These are phyloP conservation scores for Setaria italica DNA, from an alignment of 202 grass and related monocot species.

Conservation along the genomic window DNA sequence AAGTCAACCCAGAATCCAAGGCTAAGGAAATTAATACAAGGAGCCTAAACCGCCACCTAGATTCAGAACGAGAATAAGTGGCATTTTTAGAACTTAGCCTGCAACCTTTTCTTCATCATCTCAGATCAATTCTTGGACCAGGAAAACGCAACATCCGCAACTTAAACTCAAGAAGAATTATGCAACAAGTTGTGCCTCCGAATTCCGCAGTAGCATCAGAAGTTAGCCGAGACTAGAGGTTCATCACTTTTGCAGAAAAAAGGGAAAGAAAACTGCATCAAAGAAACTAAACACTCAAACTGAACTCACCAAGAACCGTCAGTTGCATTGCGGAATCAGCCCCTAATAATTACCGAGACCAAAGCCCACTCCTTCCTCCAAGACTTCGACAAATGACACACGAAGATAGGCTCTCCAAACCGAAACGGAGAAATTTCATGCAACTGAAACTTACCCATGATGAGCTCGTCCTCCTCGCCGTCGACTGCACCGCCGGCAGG, in stretches of 20 bases:
- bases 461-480: slow-evolving; percentile 23
- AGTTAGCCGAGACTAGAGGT: background rate
- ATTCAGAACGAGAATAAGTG: background rate
- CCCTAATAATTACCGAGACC: background rate
- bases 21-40: background rate
- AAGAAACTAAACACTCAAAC: background rate
- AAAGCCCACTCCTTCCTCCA: background rate
- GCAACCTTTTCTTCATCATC: background rate
- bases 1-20: slow-evolving; percentile 4
- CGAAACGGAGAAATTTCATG: background rate
- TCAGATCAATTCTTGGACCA: background rate
- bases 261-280: background rate
- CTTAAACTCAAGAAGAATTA: background rate
- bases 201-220: background rate
- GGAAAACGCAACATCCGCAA: background rate
- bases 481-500: background rate
- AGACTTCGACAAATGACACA: background rate
- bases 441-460: slow-evolving; percentile 49
- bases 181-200: background rate
- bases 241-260: background rate
- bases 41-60: slow-evolving; percentile 9
- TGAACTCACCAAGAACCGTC: slow-evolving; percentile 9
- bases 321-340: slow-evolving; percentile 15
- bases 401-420: background rate
- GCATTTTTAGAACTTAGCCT: background rate